phyloP scores from a whole-genome alignment of 2,329 filamentous ascomycete genomes.

The Epichloe amarillans region DNA sequence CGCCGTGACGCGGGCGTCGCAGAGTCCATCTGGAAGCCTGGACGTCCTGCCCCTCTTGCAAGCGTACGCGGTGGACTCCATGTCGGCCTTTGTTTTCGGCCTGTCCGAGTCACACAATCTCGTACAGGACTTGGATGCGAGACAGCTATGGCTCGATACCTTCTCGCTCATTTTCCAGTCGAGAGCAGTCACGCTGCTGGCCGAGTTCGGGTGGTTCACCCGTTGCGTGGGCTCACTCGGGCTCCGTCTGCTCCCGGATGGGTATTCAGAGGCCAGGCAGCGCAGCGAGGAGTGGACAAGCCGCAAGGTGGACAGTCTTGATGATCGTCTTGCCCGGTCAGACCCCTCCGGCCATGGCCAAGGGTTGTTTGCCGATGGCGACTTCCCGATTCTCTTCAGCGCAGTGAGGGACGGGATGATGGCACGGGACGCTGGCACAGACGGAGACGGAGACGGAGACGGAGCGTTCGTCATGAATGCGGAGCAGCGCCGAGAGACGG shows the following conservation, averaged over 20 bases:
- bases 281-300: not conserved
- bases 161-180: not conserved
- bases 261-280: not conserved
- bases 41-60: not conserved
- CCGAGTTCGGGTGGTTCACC: not conserved
- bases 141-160: not conserved
- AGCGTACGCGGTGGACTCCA: not conserved
- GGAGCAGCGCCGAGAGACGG: not conserved
- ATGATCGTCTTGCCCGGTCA: not conserved
- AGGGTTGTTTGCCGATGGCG: not conserved
- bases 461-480: not conserved
- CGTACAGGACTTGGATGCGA: not conserved
- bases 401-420: not conserved
- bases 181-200: not conserved
- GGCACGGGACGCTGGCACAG: not conserved
- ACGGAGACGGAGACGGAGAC: not conserved
- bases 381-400: not conserved
- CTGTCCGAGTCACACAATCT: not conserved
- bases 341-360: not conserved
- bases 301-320: not conserved
- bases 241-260: not conserved
- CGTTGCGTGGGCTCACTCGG: not conserved
- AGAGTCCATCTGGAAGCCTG: not conserved
- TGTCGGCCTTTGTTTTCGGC: not conserved
- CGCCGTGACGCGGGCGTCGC: not conserved